Percentiles rank a stretch among this genome's conserved stretches.
phyloP scores from a whole-genome alignment of 1,284 basidiomycete species.

The Apiotrichum siamense region DNA sequence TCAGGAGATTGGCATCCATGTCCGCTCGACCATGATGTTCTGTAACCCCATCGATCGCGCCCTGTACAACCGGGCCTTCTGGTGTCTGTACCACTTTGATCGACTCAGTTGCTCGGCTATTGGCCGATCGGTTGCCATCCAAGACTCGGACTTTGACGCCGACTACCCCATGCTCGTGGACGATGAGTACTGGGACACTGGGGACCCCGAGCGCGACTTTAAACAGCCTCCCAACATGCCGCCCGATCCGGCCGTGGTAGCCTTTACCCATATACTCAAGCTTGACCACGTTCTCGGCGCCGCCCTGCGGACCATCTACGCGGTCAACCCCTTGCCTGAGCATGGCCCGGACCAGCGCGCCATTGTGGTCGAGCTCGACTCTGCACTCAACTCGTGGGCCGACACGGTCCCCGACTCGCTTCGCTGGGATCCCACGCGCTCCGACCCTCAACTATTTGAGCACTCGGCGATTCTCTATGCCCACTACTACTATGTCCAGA shows the following conservation, averaged over 20 bases:
- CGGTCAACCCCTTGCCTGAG: slow-evolving; percentile 56
- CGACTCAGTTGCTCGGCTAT: slow-evolving; percentile 61
- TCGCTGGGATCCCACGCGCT: slow-evolving; percentile 67
- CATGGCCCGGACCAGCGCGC: slow-evolving; percentile 61
- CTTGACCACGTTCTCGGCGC: slow-evolving; percentile 67
- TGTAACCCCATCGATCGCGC: slow-evolving; percentile 54
- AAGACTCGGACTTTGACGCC: slow-evolving; percentile 78
- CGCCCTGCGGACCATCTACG: slow-evolving; percentile 66
- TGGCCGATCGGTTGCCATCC: slow-evolving; percentile 72
- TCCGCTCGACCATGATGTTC: slow-evolving; percentile 34
- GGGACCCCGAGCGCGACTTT: slow-evolving; percentile 50
- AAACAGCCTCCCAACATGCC: slow-evolving; percentile 55
- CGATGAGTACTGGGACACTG: slow-evolving; percentile 70
- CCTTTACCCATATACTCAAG: slow-evolving; percentile 63
- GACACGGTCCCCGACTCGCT: slow-evolving; percentile 62
- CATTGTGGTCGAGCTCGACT: slow-evolving; percentile 64
- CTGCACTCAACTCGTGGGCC: slow-evolving; percentile 66
- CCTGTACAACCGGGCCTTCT: slow-evolving; percentile 71
- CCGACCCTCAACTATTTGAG: slow-evolving; percentile 59
- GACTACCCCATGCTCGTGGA: slow-evolving; percentile 74
- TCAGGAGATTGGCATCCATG: slow-evolving; percentile 46
- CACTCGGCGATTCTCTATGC: slow-evolving; percentile 65
- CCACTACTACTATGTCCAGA: slow-evolving; percentile 60
- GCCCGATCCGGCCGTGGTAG: slow-evolving; percentile 50
- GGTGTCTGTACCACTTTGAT: slow-evolving; percentile 53